phyloP scores from a whole-genome alignment of 2,329 filamentous ascomycete genomes.

The Colletotrichum lini region DNA sequence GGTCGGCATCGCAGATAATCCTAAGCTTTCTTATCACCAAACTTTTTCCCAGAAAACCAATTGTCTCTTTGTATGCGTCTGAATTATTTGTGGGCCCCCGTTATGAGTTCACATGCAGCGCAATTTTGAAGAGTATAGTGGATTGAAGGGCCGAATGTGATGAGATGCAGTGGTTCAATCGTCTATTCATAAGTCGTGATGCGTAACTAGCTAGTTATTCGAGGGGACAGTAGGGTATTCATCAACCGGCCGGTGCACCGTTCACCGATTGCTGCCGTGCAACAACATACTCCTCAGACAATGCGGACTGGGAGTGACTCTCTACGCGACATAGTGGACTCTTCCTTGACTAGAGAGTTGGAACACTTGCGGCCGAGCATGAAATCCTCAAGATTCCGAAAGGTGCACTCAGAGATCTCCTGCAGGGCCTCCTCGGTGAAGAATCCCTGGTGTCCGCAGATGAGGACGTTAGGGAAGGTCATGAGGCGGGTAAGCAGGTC shows the following conservation, averaged over 20 bases:
- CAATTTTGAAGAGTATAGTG: not conserved
- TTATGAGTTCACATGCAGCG: not conserved
- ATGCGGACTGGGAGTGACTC: constrained; percentile 52
- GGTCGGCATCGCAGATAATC: constrained; percentile 20
- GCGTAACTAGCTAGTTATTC: constrained; percentile 13
- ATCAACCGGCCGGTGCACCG: not conserved
- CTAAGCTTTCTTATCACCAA: not conserved
- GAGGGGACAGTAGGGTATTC: constrained; percentile 14
- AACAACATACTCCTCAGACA: constrained; percentile 42
- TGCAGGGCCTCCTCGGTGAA: constrained; percentile 76
- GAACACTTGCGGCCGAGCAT: constrained; percentile 51
- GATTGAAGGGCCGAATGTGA: too few species aligned
- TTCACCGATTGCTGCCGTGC: not conserved
- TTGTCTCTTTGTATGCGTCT: not conserved
- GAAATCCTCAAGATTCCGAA: constrained; percentile 69
- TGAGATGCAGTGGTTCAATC: constrained; percentile 10
- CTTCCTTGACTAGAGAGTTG: constrained; percentile 54
- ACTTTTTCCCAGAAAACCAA: not conserved
- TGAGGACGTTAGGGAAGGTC: constrained; percentile 77
- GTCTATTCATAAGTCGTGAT: constrained; percentile 37
- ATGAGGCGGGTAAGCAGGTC: constrained; percentile 76
- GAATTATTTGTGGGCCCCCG: too few species aligned
- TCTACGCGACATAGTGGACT: constrained; percentile 38
- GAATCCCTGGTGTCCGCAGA: constrained; percentile 79
- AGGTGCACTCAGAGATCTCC: constrained; percentile 73